phyloP scores from a whole-genome alignment of 257 asterid genomes.

The Fraxinus quadrangulata region DNA sequence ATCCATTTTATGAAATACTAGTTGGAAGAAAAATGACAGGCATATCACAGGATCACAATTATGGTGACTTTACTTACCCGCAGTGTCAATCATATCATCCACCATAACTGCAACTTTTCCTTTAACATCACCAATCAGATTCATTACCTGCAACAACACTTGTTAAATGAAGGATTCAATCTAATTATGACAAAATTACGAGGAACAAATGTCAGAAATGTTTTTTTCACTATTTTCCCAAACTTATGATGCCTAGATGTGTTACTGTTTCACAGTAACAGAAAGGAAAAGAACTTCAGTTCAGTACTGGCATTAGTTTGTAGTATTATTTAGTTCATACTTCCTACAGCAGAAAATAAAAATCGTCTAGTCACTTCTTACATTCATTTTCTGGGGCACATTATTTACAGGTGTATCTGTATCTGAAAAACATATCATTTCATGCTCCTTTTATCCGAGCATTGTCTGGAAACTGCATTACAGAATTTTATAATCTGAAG shows the following conservation, averaged over 20 bases:
- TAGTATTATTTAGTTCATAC: neutral
- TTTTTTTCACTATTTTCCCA: neutral
- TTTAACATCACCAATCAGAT: constrained; percentile 88
- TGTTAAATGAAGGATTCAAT: constrained; percentile 9
- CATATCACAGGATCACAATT: neutral
- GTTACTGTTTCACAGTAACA: neutral
- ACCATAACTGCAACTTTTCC: constrained; percentile 97
- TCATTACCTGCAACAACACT: constrained; percentile 67
- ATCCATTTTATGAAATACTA: neutral
- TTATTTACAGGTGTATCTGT: neutral
- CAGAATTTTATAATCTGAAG: neutral
- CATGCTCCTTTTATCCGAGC: neutral
- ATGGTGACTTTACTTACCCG: constrained; percentile 52
- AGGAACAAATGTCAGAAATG: neutral
- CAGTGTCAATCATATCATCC: constrained; percentile 98
- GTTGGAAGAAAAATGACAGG: neutral
- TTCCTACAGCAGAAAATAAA: neutral
- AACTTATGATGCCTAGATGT: neutral
- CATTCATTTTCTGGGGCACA: neutral
- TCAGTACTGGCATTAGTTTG: neutral
- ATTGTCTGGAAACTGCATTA: constrained; percentile 1
- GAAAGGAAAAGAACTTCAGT: neutral
- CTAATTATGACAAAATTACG: neutral
- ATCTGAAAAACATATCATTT: neutral
- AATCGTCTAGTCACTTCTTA: neutral